Evolutionary conservation across 2,329 filamentous ascomycete species (phyloP).

Genomic region (Leptographium lundbergii): DNA sequence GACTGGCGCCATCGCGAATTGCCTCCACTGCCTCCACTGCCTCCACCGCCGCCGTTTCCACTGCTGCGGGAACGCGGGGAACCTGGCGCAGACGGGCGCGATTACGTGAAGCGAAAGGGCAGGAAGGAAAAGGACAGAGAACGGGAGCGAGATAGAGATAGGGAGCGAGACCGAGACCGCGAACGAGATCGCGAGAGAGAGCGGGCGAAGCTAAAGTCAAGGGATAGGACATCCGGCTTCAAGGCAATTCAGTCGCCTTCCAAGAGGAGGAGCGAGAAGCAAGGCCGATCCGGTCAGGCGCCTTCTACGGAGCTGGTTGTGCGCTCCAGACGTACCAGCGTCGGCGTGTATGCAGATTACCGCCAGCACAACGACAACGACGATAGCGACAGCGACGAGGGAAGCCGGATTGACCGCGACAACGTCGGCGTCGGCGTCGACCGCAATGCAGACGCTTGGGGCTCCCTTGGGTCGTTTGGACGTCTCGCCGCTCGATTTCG

Average conservation of each 20-base stretch:
- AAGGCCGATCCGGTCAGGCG: background rate
- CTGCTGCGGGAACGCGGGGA: constrained; percentile 3
- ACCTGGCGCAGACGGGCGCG: constrained; percentile 1
- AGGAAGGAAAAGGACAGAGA: constrained; percentile 4
- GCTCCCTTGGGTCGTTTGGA: constrained; percentile 27
- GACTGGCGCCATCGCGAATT: constrained; percentile 10
- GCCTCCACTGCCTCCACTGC: constrained; percentile 10
- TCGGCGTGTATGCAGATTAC: constrained; percentile 1
- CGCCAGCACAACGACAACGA: background rate
- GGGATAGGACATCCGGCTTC: background rate
- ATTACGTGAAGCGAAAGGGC: constrained; percentile 1
- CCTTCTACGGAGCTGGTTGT: background rate
- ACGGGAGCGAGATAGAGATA: background rate
- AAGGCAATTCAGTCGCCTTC: background rate
- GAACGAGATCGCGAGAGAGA: constrained; percentile 1
- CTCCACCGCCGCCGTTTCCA: constrained; percentile 3
- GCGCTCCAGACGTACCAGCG: background rate
- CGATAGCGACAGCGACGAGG: background rate
- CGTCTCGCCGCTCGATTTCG: constrained; percentile 43
- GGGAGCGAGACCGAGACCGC: background rate
- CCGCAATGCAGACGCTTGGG: constrained; percentile 10
- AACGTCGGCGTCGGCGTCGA: constrained; percentile 10
- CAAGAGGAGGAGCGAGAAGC: background rate
- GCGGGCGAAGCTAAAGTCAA: background rate
- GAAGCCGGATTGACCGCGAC: constrained; percentile 8